Evolutionary conservation across 2,329 filamentous ascomycete genomes (phyloP), one percentile per base, ranked within the genome.

Genomic region (Xylariaceae sp.): DNA sequence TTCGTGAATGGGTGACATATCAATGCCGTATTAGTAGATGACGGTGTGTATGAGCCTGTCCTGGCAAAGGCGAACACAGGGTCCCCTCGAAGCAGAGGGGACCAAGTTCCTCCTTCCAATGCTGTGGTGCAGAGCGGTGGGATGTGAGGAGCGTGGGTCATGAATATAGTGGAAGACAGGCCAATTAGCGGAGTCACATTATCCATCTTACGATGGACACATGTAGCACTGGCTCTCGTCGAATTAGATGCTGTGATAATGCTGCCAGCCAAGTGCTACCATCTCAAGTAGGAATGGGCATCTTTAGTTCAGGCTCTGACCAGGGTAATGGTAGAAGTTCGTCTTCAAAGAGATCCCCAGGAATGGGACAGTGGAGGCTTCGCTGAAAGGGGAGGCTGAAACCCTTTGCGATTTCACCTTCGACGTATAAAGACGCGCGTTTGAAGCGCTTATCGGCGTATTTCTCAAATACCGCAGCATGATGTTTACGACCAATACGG

Each of bases 391-490:
- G 75, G 29, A 87, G 74, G 21, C 65, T 72, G 65, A 85, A 87
- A 3, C 85, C 84, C 19, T 81, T 83, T 56, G 78, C 75, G 61
- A 97, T 79, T 72, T 93, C 89, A 18, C 79, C 80, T 71, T 93
- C 86, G 52, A 96, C 93, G 65, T 90, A 92, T 19, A 85, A 76
- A 18, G 95, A 90, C 9, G 91, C 90, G 52, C 88, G 84, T 80
- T 96, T 96, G 80, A 91, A 98, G 50, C 90, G 86, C 70, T 88
- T 89, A 72, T 96, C 90, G 40, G 85, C 82, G 75, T 97, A 99
- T 75, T 99, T 99, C 53, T 96, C 91, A 70, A 85, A 97, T 42
- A 99, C 89, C 7, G 92, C 91, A 23, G 80, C 76, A 71, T 99
- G 95, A 71, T 99, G 95, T 67, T 88, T 87, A 61, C 82, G 81